phyloP scores from a whole-genome alignment of 2,329 filamentous ascomycete genomes.

The Conoideocrella luteorostrata region DNA sequence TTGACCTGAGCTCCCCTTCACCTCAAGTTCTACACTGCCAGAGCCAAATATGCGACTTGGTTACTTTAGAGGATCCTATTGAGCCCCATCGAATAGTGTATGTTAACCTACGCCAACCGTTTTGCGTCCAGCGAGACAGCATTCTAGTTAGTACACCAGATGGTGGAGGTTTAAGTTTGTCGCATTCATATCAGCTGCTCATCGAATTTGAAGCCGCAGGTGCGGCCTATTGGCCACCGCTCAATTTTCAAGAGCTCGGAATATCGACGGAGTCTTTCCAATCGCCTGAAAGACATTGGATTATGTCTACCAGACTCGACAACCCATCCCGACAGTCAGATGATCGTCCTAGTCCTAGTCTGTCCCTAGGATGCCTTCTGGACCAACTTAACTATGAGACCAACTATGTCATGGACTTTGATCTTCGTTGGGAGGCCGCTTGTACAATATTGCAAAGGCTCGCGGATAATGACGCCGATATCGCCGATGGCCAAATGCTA shows the following conservation, averaged over 20 bases:
- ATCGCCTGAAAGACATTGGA: conserved; percentile 24
- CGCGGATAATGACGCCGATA: conserved; percentile 39
- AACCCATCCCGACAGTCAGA: conserved; percentile 37
- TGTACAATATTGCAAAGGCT: conserved; percentile 27
- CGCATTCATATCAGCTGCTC: conserved; percentile 42
- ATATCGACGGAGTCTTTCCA: conserved; percentile 15
- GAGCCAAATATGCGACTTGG: conserved; percentile 48
- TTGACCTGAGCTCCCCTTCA: conserved; percentile 27
- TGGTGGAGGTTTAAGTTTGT: conserved; percentile 39
- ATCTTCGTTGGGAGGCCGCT: conserved; percentile 40
- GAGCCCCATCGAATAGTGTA: conserved; percentile 40
- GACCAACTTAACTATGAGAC: conserved; percentile 25
- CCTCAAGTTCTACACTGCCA: conserved; percentile 44
- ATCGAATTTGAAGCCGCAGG: conserved; percentile 48
- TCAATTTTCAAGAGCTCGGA: conserved; percentile 31
- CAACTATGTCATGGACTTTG: conserved; percentile 42
- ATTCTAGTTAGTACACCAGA: conserved; percentile 43
- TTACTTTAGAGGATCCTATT: conserved; percentile 40
- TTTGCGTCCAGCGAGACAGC: conserved; percentile 45
- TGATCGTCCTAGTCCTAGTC: conserved; percentile 24
- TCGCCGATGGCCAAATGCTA: conserved; percentile 42
- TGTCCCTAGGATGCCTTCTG: conserved; percentile 20
- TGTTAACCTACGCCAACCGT: conserved; percentile 42
- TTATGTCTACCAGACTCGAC: conserved; percentile 34
- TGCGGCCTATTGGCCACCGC: conserved; percentile 46